Evolutionary conservation across 768 basidiomycete genomes (phyloP).

Genomic region (Russula ochroleuca): DNA sequence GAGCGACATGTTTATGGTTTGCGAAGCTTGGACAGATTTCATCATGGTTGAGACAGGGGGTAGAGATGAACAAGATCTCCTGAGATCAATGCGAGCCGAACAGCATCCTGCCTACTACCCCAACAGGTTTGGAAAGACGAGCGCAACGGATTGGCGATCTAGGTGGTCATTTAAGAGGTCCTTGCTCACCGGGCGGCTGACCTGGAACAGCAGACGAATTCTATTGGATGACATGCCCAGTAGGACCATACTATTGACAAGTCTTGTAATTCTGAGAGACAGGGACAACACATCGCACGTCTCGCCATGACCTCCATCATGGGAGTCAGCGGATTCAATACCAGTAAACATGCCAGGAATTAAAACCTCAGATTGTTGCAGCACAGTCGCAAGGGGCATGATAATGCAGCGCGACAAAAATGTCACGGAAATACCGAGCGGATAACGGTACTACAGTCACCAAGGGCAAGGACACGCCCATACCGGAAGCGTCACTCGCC

Average conservation of each 20-base stretch:
- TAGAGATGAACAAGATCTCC: neutral
- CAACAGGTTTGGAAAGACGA: too few relatives aligned
- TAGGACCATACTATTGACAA: neutral
- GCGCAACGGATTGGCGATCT: too few relatives aligned
- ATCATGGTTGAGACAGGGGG: neutral
- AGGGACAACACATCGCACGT: neutral
- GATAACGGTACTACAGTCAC: slow-evolving; percentile 3
- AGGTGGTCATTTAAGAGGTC: too few relatives aligned
- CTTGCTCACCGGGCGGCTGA: too few relatives aligned
- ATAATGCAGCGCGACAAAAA: slow-evolving; percentile 40
- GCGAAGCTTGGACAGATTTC: neutral
- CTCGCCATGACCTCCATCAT: neutral
- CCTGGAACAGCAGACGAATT: neutral
- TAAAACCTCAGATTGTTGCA: neutral
- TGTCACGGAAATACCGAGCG: slow-evolving; percentile 19
- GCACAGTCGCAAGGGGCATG: neutral
- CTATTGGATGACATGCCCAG: neutral
- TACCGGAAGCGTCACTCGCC: slow-evolving; percentile 7
- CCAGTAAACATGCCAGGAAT: neutral
- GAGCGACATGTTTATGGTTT: neutral
- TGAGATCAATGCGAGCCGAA: neutral
- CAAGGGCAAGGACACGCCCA: neutral
- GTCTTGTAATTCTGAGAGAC: neutral
- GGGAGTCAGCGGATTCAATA: neutral
- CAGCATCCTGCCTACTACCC: too few relatives aligned